Percentiles rank a stretch among this genome's conserved stretches.
Conservation (phyloP, 1,284 basidiomycete genomes). For the Wolfiporia cocos region DNA sequence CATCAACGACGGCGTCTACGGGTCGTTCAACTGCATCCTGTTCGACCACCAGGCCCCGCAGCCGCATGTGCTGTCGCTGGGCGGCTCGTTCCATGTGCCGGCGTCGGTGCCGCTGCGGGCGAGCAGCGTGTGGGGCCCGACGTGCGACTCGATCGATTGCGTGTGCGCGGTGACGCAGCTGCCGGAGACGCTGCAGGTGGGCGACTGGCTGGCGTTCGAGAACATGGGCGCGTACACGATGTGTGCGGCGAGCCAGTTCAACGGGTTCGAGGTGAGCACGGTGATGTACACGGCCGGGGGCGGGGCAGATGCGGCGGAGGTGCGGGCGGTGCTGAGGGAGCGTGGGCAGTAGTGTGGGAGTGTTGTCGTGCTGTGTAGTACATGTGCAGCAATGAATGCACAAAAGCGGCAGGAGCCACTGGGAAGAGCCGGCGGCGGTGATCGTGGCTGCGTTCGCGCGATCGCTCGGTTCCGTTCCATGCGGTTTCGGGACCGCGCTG, state of each 20-base stretch:
- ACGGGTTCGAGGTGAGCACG: conserved; percentile 47
- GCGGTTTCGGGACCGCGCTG: conserved; percentile 12
- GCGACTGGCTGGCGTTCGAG: conserved; percentile 77
- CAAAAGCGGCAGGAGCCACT: too few relatives aligned
- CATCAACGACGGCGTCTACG: conserved; percentile 98
- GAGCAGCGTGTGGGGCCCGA: conserved; percentile 65
- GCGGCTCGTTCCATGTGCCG: conserved; percentile 39
- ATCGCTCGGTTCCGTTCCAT: conserved; percentile 15
- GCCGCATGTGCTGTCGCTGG: conserved; percentile 55
- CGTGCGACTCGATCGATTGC: conserved; percentile 77
- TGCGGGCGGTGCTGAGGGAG: conserved; percentile 27
- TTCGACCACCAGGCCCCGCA: conserved; percentile 75
- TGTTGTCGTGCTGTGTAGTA: background rate
- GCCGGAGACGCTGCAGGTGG: conserved; percentile 51
- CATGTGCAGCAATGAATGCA: background rate
- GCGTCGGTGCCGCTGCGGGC: conserved; percentile 37
- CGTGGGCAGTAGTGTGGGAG: conserved; percentile 24
- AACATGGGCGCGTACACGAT: conserved; percentile 81
- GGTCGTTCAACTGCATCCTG: conserved; percentile 92
- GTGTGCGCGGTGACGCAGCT: conserved; percentile 44
- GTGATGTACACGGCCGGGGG: conserved; percentile 40
- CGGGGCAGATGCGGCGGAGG: conserved; percentile 31
- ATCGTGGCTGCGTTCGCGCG: too few relatives aligned
- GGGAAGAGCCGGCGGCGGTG: background rate
- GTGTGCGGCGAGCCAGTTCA: conserved; percentile 71